phyloP scores from a whole-genome alignment of 2,329 filamentous ascomycete species.

The Trichoderma breve region DNA sequence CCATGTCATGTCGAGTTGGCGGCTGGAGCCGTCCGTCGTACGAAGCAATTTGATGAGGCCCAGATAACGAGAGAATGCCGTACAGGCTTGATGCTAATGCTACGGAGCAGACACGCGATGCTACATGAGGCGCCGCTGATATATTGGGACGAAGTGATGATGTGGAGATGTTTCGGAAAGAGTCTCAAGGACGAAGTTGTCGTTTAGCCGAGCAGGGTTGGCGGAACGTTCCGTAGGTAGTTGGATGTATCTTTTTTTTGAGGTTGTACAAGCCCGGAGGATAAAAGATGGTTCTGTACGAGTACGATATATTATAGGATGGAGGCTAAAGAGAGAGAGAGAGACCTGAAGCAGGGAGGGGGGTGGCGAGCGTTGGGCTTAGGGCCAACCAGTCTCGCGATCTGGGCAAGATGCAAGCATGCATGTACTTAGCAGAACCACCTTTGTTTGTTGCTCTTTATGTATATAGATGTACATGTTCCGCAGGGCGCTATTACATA shows the following conservation, averaged over 20 bases:
- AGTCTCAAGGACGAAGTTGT: neutral
- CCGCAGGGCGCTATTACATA: neutral
- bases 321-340: neutral
- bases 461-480: neutral
- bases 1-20: neutral
- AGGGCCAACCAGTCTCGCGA: neutral
- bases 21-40: neutral
- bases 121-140: neutral
- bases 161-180: neutral
- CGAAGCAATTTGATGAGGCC: neutral
- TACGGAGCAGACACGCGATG: neutral
- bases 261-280: neutral
- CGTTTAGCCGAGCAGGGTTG: neutral
- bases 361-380: neutral
- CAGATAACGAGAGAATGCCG: neutral
- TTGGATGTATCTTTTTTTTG: neutral
- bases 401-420: neutral
- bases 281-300: neutral
- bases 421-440: neutral
- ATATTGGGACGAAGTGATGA: neutral
- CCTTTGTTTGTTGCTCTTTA: neutral
- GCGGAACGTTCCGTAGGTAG: neutral
- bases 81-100: neutral
- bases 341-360: neutral
- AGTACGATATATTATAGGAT: neutral